Base-by-base conservation (phyloP, 2,329 filamentous ascomycete genomes). In the Aspergillus intermedius region DNA sequence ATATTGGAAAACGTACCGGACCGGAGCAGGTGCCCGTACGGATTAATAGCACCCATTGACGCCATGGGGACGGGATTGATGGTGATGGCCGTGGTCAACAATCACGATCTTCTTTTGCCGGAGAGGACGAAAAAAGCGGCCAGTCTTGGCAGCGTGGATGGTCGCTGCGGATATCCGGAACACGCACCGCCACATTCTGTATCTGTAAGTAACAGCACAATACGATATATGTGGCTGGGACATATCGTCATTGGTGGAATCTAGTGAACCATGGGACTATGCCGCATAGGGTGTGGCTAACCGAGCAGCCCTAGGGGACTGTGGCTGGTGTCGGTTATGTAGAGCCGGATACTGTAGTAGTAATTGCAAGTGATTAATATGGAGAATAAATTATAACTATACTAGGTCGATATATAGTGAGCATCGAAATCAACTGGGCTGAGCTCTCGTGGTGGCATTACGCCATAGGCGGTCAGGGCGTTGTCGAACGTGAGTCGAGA, bases 1-100 rank as follows among this genome's bases (percentile, higher is more conserved):
- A 30, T 41, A 4, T 3, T 5, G 9, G 32, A 5, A 10, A n/a
- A 53, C 58, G 49, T 60, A 71, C 69, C 65, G 53, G 67, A 58
- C 52, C 67, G 67, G 53, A 66, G 50, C 50, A 72, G 56, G 54
- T 66, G 67, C 56, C 68, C 64, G 49, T 65, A 68, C 17, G 62
- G 62, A 56, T 65, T 60, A 42, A 67, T 50, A 54, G 62, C 59
- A 53, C 62, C 67, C 59, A 70, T 66, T 60, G 67, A 63, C 58
- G 67, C 67, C 68, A 68, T 70, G 51, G 48, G 44, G 51, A 55
- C 41, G 48, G 45, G 45, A 25, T 35, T n/a, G 34, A 35, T 17
- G n/a, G 34, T n/a, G 34, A n/a, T n/a, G 34, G 13, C 34, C 13
- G 34, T 35, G 34, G 34, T 35, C 34, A 17, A 30, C 25, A 30